Conservation (phyloP, 2,329 filamentous ascomycete genomes). For the Neopestalotiopsis clavispora region DNA sequence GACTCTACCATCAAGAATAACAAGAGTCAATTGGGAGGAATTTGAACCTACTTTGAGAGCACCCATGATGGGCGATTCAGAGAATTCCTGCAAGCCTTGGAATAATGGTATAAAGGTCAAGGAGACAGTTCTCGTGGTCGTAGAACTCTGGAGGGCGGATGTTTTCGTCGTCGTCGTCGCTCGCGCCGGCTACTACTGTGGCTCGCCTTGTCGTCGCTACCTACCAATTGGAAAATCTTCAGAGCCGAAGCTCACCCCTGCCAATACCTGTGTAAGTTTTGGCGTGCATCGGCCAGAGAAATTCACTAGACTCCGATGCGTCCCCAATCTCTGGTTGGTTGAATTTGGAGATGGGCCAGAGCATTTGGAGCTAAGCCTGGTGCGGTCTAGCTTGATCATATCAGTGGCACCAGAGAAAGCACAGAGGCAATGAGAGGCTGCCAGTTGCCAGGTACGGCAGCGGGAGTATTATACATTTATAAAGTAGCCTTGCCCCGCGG, state of each 20-base stretch:
- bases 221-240: conserved; percentile 10
- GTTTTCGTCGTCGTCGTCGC: not conserved
- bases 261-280: not conserved
- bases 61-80: conserved; percentile 17
- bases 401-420: not conserved
- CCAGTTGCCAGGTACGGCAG: not conserved
- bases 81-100: not conserved
- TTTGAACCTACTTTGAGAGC: conserved; percentile 19
- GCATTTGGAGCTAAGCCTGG: not conserved
- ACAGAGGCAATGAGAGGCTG: not conserved
- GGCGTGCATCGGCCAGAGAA: conserved; percentile 30
- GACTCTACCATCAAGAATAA: not conserved
- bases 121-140: not conserved
- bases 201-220: conserved; percentile 5
- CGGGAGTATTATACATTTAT: not conserved
- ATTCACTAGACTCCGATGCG: conserved; percentile 33
- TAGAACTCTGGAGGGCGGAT: not conserved
- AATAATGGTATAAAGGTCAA: not conserved
- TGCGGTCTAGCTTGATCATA: not conserved
- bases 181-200: not conserved
- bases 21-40: not conserved
- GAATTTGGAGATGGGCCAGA: not conserved
- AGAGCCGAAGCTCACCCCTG: conserved; percentile 11
- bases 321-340: not conserved
- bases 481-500: conserved; percentile 12